Evolutionary conservation across 768 basidiomycete species (phyloP), one percentile per base, ranked within the genome.

Genomic region (Agrocybe chaxingu): DNA sequence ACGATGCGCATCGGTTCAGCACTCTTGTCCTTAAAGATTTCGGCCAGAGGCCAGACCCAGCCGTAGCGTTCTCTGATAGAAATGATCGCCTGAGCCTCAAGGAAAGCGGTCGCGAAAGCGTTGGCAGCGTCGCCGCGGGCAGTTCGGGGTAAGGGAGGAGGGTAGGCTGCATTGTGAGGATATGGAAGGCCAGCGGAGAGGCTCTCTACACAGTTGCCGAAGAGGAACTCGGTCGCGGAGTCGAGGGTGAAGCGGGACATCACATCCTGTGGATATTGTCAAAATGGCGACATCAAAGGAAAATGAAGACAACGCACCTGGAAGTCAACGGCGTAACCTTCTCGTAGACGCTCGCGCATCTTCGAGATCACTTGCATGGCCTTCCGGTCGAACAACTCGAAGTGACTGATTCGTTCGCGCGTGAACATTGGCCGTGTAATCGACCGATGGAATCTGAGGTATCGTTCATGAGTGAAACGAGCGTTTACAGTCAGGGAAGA

Each of bases 161-260:
- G 38, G 40, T 58, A 62, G 7, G 59, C 18, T 8, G 65, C 66
- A 38, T 77, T 73, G 59, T 72, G 68, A 0, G 82, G 81, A 51
- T 79, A 82, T 8, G 79, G 80, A 10, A 85, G 66, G 10, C 70
- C 71, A 2, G 74, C 73, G 3, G 70, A 63, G 31, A 86, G 76
- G 50, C 71, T 75, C 50, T 84, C 65, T 2, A 84, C 78, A 56
- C 78, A 78, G 45, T 68, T 68, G 2, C 84, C 84, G 47, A 86
- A 85, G 33, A 87, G 73, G 58, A 85, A 85, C 48, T 84, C 82
- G 0, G 82, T 79, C 1, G 83, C 82, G 2, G 81, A 74, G 66
- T 87, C 85, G 18, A 87, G 74, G 0, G 84, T 84, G 60, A 85
- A 85, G 2, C 82, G 74, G 2, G 73, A 76, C 59, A 83, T 77